Percentiles rank a stretch among this genome's conserved stretches.
Conservation (phyloP, 805 yeast species). For the Ogataea angusta region DNA sequence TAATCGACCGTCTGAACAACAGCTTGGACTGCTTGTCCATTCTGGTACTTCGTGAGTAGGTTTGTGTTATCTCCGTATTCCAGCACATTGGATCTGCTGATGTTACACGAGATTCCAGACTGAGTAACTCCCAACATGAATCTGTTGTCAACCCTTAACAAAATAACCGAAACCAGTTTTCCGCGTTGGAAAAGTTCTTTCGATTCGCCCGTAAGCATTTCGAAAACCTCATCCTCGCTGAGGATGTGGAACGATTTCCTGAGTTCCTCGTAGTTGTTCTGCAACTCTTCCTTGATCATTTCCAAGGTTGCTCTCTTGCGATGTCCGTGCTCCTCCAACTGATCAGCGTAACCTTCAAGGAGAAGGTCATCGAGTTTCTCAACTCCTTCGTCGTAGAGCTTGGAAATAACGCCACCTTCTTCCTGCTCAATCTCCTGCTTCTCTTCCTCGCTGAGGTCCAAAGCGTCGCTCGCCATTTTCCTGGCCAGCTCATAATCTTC, state of each 20-base stretch:
- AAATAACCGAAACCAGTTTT: slow-evolving; percentile 68
- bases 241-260: slow-evolving; percentile 68
- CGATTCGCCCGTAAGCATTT: slow-evolving; percentile 86
- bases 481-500: slow-evolving; percentile 95
- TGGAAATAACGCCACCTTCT: slow-evolving; percentile 74
- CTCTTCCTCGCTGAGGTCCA: slow-evolving; percentile 94
- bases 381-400: slow-evolving; percentile 67
- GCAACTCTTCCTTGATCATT: slow-evolving; percentile 81
- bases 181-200: slow-evolving; percentile 65
- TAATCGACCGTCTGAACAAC: slow-evolving; percentile 69
- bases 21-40: slow-evolving; percentile 86
- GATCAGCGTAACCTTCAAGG: slow-evolving; percentile 88
- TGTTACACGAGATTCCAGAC: slow-evolving; percentile 47
- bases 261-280: slow-evolving; percentile 82
- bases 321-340: slow-evolving; percentile 74
- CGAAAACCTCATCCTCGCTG: slow-evolving; percentile 72
- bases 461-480: slow-evolving; percentile 97
- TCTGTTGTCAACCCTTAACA: slow-evolving; percentile 56
- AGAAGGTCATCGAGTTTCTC: slow-evolving; percentile 80
- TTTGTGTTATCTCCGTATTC: slow-evolving; percentile 49
- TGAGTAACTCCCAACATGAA: slow-evolving; percentile 44
- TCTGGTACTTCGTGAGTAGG: slow-evolving; percentile 39
- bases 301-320: slow-evolving; percentile 76
- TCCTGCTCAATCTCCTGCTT: slow-evolving; percentile 67
- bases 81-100: slow-evolving; percentile 29